Evolutionary conservation across 176 grass and related monocot species (phyloP), one percentile per base, ranked within the genome.

Genomic region (Raddia guianensis): DNA sequence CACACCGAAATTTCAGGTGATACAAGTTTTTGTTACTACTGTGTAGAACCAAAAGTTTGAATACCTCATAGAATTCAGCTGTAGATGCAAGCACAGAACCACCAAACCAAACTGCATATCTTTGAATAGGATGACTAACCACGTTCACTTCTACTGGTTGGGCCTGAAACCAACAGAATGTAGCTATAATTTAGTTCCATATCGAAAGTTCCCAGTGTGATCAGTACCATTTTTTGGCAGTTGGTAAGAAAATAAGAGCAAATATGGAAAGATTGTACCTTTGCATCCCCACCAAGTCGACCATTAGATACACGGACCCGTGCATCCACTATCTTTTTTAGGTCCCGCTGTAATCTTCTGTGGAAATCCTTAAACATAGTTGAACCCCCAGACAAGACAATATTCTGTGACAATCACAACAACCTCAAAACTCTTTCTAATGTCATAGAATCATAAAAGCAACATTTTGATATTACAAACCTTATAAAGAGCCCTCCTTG

Each of bases 331-430:
- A 99, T 99, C 84, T 91, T 93, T 89, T 99, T 99, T 47, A 99
- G 77, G 73, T 99, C 96, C 14, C 96, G 82, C 47, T 99, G 96
- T 72, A 99, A 89, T 84, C 92, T 93, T 85, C 96, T 93, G 86
- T 99, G 90, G 76, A 99, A 99, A 84, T 99, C 96, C 85, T 99
- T 99, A 58, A 99, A 99, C 96, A 99, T 93, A 76, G 96, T 99
- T 2, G 96, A 99, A 9, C 92, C 96, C 34, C 96, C 96, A 75
- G 96, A 99, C 74, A 99, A 82, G 19, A 99, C 96, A 81, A 99
- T 86, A 83, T 99, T 99, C 96, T 99, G 90, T 66, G 78, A 71
- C 83, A 89, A 58, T 71, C 18, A 48, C 43, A 64, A 59, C 15
- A 66, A 20, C 58, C 50, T 77, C 50, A 78, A 52, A 35, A 75